These are phyloP conservation scores for Globisporangium okanoganense DNA, from an alignment of 352 stramenopile species.

Conservation along the genomic window DNA sequence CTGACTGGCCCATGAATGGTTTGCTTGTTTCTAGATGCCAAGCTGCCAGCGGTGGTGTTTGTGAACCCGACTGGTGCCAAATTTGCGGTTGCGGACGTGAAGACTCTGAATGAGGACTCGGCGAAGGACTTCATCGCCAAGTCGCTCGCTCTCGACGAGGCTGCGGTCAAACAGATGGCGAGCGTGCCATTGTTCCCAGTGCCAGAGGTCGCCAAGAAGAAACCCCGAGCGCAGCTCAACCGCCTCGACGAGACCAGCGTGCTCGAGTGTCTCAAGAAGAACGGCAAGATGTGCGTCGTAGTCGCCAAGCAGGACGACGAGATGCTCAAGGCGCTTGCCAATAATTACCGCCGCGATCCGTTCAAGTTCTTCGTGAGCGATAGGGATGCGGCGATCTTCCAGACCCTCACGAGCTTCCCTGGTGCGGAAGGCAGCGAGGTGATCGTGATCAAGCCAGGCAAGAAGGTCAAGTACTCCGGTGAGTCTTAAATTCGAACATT, in stretches of 20 bases:
- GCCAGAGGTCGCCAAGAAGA: constrained; percentile 68
- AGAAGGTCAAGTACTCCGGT: constrained; percentile 61
- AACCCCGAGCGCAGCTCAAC: constrained; percentile 45
- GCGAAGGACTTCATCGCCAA: constrained; percentile 60
- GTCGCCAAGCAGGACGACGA: constrained; percentile 31
- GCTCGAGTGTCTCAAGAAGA: constrained; percentile 38
- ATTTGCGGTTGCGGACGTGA: constrained; percentile 31
- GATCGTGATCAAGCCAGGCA: constrained; percentile 59
- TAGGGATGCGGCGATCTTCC: constrained; percentile 29
- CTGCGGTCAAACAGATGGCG: constrained; percentile 22
- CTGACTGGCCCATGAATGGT: background rate
- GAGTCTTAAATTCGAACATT: constrained; percentile 14
- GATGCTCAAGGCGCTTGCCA: constrained; percentile 56
- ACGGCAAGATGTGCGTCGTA: constrained; percentile 74
- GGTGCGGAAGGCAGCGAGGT: constrained; percentile 24
- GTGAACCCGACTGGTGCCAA: constrained; percentile 44
- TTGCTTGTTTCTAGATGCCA: constrained; percentile 20
- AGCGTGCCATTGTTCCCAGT: constrained; percentile 60
- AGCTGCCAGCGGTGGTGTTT: constrained; percentile 61
- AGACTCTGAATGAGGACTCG: constrained; percentile 35
- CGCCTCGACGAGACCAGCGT: constrained; percentile 32
- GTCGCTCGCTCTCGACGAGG: constrained; percentile 29
- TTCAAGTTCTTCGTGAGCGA: constrained; percentile 55
- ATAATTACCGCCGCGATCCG: constrained; percentile 75
- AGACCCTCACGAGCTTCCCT: constrained; percentile 34